Percentiles rank a stretch among this genome's conserved stretches.
Evolutionary conservation across 192 early-diverging fungal species (phyloP).

Genomic region (Allomyces macrogynus): DNA sequence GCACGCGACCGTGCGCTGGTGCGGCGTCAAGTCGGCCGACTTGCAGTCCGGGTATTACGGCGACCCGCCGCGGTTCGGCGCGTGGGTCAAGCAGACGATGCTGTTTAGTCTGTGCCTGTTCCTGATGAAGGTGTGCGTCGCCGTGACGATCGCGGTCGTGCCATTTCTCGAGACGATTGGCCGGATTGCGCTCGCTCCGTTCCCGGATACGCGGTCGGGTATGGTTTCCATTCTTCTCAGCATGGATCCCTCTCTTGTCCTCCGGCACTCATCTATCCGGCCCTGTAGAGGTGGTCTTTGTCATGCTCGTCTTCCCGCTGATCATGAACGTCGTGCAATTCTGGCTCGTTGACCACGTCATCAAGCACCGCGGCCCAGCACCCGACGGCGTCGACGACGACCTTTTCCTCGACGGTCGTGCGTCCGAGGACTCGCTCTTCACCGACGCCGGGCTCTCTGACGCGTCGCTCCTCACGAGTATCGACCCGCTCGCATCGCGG

Average conservation of each 20-base stretch:
- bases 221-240: no score
- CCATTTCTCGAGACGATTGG: background rate
- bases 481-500: no score
- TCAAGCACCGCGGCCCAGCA: background rate
- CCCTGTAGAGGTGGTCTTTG: background rate
- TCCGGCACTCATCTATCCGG: no score
- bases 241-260: no score
- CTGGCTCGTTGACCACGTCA: background rate
- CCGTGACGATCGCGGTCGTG: background rate
- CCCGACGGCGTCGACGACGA: background rate
- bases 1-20: background rate
- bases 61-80: background rate
- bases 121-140: background rate
- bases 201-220: no score
- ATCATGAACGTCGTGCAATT: background rate
- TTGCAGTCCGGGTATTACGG: background rate
- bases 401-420: background rate
- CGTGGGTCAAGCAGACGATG: background rate
- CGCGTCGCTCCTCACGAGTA: background rate
- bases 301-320: background rate
- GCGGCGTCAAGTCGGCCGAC: background rate
- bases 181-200: no score
- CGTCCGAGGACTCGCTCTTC: no score
- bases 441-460: background rate
- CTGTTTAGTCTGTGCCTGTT: background rate